Evolutionary conservation across 2,329 filamentous ascomycete species (phyloP).

Genomic region (Diplodia seriata): DNA sequence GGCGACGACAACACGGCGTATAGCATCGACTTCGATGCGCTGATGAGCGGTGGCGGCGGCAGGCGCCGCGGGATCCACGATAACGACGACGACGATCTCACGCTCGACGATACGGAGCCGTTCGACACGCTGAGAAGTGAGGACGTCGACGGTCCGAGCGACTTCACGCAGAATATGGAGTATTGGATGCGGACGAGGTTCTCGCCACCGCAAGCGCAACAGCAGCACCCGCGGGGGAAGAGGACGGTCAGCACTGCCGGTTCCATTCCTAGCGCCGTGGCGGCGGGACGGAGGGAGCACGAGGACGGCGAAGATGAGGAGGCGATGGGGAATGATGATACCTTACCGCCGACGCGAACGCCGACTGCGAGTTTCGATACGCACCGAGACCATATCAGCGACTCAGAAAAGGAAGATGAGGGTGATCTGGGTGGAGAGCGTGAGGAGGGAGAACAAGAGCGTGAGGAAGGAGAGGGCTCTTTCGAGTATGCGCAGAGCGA

Average conservation of each 20-base stretch:
- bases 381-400: conserved; percentile 16
- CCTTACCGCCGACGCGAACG: neutral
- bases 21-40: conserved; percentile 49
- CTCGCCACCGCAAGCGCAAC: conserved; percentile 36
- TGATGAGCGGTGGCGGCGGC: conserved; percentile 41
- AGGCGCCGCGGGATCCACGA: conserved; percentile 33
- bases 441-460: neutral
- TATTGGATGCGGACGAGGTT: conserved; percentile 50
- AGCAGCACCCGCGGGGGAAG: neutral
- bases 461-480: conserved; percentile 13
- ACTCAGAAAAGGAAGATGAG: conserved; percentile 5
- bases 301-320: conserved; percentile 34
- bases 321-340: conserved; percentile 30
- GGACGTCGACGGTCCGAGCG: conserved; percentile 51
- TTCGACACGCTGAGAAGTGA: conserved; percentile 49
- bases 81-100: conserved; percentile 43
- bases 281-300: neutral
- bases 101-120: conserved; percentile 41
- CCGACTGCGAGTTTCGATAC: conserved; percentile 5
- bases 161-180: conserved; percentile 54
- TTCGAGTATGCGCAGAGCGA: conserved; percentile 22
- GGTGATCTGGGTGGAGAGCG: neutral
- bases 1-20: conserved; percentile 37
- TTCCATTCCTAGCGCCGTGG: neutral
- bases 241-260: neutral